phyloP scores from a whole-genome alignment of 108 stramenopile genomes.

The Nitzschia sp. region DNA sequence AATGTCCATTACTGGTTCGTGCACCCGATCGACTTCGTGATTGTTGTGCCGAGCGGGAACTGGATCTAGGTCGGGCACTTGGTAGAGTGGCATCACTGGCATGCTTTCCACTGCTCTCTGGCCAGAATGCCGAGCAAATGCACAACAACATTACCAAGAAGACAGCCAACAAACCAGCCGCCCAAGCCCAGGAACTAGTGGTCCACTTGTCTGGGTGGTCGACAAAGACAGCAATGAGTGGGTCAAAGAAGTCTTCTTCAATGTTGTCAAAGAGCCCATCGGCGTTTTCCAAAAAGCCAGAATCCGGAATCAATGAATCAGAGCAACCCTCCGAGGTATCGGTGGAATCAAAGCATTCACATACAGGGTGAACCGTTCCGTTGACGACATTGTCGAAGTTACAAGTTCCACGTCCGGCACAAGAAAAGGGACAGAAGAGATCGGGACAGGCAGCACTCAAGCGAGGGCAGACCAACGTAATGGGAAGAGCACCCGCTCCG shows the following conservation, averaged over 20 bases:
- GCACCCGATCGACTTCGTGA: no score
- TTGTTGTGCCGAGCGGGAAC: no score
- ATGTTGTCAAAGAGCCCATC: conserved; percentile 62
- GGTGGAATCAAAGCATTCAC: conserved; percentile 74
- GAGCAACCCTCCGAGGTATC: conserved; percentile 81
- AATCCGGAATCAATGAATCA: conserved; percentile 66
- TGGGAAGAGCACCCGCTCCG: conserved; percentile 34
- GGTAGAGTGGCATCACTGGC: no score
- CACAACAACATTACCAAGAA: conserved; percentile 79
- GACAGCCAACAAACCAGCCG: conserved; percentile 70
- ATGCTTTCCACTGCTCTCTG: conserved; percentile 7
- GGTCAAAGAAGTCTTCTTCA: conserved; percentile 81
- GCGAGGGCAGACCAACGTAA: conserved; percentile 55
- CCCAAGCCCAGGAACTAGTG: conserved; percentile 81
- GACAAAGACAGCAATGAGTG: conserved; percentile 79
- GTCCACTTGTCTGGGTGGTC: conserved; percentile 86
- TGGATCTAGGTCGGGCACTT: no score
- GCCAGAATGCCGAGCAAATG: conserved; percentile 84
- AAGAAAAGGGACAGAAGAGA: conserved; percentile 80
- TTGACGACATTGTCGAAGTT: conserved; percentile 55
- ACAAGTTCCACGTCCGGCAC: conserved; percentile 78
- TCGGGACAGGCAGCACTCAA: conserved; percentile 74
- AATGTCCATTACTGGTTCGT: no score
- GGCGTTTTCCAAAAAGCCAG: conserved; percentile 66
- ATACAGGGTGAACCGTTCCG: conserved; percentile 53